Percentiles rank a stretch among this genome's conserved stretches.
These are phyloP conservation scores for Aspergillus homomorphus DNA, from an alignment of 495 filamentous ascomycete species.

Conservation along the genomic window DNA sequence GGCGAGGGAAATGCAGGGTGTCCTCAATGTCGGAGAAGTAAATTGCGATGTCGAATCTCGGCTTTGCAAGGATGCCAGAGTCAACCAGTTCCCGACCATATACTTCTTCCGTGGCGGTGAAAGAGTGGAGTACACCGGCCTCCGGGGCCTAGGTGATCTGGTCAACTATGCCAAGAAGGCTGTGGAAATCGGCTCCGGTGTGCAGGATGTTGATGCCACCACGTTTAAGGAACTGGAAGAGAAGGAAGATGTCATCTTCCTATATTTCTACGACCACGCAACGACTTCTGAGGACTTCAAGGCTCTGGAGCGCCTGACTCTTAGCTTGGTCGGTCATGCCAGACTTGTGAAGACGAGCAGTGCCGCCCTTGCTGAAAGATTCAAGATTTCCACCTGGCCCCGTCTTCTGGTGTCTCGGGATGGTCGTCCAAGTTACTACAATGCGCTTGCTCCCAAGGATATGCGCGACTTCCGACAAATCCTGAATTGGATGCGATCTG, in stretches of 20 bases:
- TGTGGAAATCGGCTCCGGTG: conserved; percentile 68
- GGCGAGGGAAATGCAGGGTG: conserved; percentile 81
- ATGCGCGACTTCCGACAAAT: conserved; percentile 84
- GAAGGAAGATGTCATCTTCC: conserved; percentile 90
- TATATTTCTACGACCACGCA: conserved; percentile 96
- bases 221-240: conserved; percentile 82
- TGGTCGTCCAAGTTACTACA: conserved; percentile 84
- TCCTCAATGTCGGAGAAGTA: conserved; percentile 90
- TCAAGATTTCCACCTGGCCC: conserved; percentile 95
- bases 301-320: conserved; percentile 78
- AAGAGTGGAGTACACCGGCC: conserved; percentile 85
- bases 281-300: conserved; percentile 88
- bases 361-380: conserved; percentile 65
- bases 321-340: conserved; percentile 86
- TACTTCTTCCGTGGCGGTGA: conserved; percentile 92
- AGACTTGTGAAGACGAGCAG: conserved; percentile 87
- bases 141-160: conserved; percentile 89
- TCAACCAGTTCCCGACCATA: conserved; percentile 81
- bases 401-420: conserved; percentile 85
- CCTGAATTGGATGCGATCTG: conserved; percentile 87
- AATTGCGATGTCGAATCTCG: conserved; percentile 83
- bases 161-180: conserved; percentile 84
- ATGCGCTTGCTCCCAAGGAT: conserved; percentile 74
- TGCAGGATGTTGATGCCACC: conserved; percentile 73
- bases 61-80: conserved; percentile 83